phyloP scores from a whole-genome alignment of 345 rosid species.

The Raphanus raphanistrum region DNA sequence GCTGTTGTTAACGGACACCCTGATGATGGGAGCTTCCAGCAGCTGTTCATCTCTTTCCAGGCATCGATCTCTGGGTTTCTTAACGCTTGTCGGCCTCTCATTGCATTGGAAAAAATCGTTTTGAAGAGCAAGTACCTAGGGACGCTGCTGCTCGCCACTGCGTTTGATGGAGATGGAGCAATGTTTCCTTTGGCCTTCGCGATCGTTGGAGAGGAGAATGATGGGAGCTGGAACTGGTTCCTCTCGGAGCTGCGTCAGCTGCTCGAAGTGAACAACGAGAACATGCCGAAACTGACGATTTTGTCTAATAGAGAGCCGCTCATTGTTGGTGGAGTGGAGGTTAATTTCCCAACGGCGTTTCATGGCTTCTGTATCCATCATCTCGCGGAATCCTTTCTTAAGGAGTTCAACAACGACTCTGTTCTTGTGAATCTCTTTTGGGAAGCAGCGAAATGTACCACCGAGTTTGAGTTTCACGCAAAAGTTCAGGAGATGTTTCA shows the following conservation, averaged over 20 bases:
- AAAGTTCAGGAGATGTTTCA: constrained; percentile 75
- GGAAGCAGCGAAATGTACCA: constrained; percentile 90
- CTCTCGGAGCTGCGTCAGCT: constrained; percentile 82
- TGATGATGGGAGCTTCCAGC: constrained; percentile 76
- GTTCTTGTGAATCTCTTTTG: constrained; percentile 81
- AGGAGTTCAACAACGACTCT: constrained; percentile 65
- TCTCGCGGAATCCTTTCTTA: constrained; percentile 71
- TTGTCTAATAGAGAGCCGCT: constrained; percentile 74
- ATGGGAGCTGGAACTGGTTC: constrained; percentile 97
- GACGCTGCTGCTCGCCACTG: constrained; percentile 86
- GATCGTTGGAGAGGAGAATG: constrained; percentile 77
- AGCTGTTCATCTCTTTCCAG: constrained; percentile 85
- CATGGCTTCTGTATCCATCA: constrained; percentile 92
- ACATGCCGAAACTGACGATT: constrained; percentile 94
- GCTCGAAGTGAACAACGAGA: constrained; percentile 79
- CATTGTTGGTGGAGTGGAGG: constrained; percentile 79
- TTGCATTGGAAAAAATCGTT: constrained; percentile 73
- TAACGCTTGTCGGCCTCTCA: constrained; percentile 86
- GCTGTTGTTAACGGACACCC: constrained; percentile 81
- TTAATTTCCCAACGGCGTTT: constrained; percentile 89
- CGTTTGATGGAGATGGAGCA: constrained; percentile 92
- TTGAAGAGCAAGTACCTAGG: constrained; percentile 89
- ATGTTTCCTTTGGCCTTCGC: constrained; percentile 91
- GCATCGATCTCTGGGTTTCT: constrained; percentile 94
- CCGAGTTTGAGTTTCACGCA: constrained; percentile 67